These are phyloP conservation scores for Eurotiales sp. DNA, from an alignment of 2,329 filamentous ascomycete genomes.

Conservation along the genomic window DNA sequence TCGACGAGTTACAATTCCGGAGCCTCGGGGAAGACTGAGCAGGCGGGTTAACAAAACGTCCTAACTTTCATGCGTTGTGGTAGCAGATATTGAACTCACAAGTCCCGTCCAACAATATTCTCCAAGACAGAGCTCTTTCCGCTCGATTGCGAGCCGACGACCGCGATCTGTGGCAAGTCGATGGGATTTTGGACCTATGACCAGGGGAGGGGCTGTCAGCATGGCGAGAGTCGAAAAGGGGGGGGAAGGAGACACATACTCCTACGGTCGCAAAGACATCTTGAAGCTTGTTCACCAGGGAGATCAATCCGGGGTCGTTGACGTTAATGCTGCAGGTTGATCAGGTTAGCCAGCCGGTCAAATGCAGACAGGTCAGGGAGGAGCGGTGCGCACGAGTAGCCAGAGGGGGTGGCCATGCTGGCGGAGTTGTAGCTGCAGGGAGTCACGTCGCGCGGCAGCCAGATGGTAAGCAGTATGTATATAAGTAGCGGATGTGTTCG, in stretches of 20 bases:
- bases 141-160: constrained; percentile 97
- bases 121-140: constrained; percentile 99
- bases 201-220: constrained; percentile 27
- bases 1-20: constrained; percentile 93
- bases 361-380: constrained; percentile 24
- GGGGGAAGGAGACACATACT: constrained; percentile 46
- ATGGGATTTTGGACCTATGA: constrained; percentile 91
- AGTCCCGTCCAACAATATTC: constrained; percentile 98
- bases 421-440: constrained; percentile 7
- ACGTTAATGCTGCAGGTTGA: constrained; percentile 59
- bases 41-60: constrained; percentile 6
- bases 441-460: constrained; percentile 9
- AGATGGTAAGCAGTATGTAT: neutral
- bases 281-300: constrained; percentile 96
- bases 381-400: constrained; percentile 40
- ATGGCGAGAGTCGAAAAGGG: constrained; percentile 2
- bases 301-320: constrained; percentile 66
- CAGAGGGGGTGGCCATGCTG: constrained; percentile 15
- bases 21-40: constrained; percentile 84
- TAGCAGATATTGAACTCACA: constrained; percentile 59
- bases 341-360: constrained; percentile 22
- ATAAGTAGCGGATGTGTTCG: constrained; percentile 7
- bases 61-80: neutral
- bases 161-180: constrained; percentile 95
- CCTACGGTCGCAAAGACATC: constrained; percentile 99